These are phyloP conservation scores for Lachnellula arida DNA, from an alignment of 2,329 filamentous ascomycete genomes.

Conservation along the genomic window DNA sequence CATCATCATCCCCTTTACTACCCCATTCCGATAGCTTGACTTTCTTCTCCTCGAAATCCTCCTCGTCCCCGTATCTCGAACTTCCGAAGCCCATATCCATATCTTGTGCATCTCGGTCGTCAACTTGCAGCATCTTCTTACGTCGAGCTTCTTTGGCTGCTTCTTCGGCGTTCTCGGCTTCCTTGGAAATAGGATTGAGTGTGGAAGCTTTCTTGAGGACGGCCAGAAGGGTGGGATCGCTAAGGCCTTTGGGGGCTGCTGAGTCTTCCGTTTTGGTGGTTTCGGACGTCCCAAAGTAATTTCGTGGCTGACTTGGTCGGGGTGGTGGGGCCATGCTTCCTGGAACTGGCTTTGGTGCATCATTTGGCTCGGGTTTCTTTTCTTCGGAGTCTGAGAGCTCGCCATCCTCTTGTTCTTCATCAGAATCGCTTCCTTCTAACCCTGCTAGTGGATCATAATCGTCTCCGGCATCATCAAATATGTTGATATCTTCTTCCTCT, in stretches of 20 bases:
- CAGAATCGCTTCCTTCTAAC: constrained; percentile 40
- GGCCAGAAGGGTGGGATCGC: constrained; percentile 74
- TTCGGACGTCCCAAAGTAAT: constrained; percentile 57
- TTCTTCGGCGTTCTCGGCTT: constrained; percentile 40
- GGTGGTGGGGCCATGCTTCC: constrained; percentile 44
- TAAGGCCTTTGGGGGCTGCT: constrained; percentile 48
- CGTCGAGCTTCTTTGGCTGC: constrained; percentile 61
- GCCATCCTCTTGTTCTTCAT: constrained; percentile 38
- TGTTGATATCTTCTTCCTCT: constrained; percentile 55
- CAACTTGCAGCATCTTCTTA: constrained; percentile 67
- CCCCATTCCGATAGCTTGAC: constrained; percentile 66
- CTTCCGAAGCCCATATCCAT: constrained; percentile 93
- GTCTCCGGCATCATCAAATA: constrained; percentile 61
- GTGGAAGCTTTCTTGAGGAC: constrained; percentile 80
- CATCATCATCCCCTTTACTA: constrained; percentile 45
- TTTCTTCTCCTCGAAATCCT: constrained; percentile 66
- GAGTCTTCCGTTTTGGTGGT: constrained; percentile 28
- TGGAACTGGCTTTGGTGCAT: background rate
- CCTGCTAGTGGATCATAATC: constrained; percentile 65
- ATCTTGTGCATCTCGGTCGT: constrained; percentile 80
- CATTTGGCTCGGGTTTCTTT: constrained; percentile 7
- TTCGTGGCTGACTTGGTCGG: constrained; percentile 37
- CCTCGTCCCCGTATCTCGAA: constrained; percentile 81
- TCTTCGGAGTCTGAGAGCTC: constrained; percentile 9
- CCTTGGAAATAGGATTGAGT: constrained; percentile 45